Base-by-base conservation (phyloP, 768 basidiomycete species). In the Mycena vulgaris region DNA sequence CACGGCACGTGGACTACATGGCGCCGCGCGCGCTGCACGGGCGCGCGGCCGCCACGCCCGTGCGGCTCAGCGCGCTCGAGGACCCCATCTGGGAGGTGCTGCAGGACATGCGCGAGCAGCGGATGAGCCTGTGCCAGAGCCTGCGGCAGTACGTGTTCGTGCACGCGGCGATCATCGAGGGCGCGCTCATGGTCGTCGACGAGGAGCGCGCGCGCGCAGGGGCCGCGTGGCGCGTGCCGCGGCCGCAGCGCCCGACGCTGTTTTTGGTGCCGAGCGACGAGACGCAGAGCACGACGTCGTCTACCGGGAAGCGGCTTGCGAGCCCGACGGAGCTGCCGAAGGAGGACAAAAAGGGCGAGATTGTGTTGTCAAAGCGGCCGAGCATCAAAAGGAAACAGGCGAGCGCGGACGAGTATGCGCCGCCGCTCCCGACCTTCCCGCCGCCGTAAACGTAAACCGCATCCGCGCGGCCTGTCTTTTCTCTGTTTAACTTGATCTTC, bases 121-220 rank as follows among this genome's bases (percentile, higher is more conserved):
- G 97, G 62, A 99, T 99, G 97, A 96, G 95, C 76, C 81, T 98
- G 70, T 97, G 97, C 78, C 97, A 97, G 84, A 97, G 94, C 79
- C 82, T 97, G 77, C 85, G 96, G 66, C 97, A 99, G 82, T 99
- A 97, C 76, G 92, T 97, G 23, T 98, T 97, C 80, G 94, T 96
- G 40, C 95, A 98, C 78, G 90, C 92, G 33, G 95, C 92, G 21
- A 85, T 96, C 65, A 88, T 96, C 66, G 93, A 95, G 79, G 95
- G 95, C 9, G 88, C 92, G 19, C 79, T 96, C 81, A 86, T 88
- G 86, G 83, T 95, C 21, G 86, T 92, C 52, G 94, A 95, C 71
- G 92, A 95, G 78, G 90, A 92, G 80, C 84, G 82, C 66, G 84
- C 84, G 75, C 66, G 71, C 49, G 75, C 71, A 63, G 76, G 74